Evolutionary conservation across 2,329 filamentous ascomycete species (phyloP).

Genomic region (Pseudocercospora cruenta): DNA sequence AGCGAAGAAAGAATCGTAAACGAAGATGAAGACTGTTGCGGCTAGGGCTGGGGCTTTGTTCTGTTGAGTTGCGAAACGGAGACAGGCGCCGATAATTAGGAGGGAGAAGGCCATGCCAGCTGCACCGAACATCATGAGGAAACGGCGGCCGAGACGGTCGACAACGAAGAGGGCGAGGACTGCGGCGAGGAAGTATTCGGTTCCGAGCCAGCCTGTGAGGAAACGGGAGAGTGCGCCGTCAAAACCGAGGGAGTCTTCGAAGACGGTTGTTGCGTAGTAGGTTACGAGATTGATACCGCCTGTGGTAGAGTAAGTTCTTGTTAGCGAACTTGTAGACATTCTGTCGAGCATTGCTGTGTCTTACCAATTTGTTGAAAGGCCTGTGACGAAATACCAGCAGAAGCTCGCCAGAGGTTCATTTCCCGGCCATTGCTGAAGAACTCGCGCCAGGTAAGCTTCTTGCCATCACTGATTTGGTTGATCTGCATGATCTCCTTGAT

Average conservation of each 20-base stretch:
- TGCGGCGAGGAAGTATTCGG: conserved; percentile 33
- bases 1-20: conserved; percentile 35
- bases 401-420: conserved; percentile 49
- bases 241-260: conserved; percentile 54
- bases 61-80: conserved; percentile 12
- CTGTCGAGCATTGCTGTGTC: too few relatives aligned
- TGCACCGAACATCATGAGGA: conserved; percentile 38
- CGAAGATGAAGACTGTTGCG: conserved; percentile 38
- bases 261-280: conserved; percentile 55
- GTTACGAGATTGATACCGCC: conserved; percentile 27
- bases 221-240: conserved; percentile 25
- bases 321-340: too few relatives aligned
- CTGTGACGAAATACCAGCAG: conserved; percentile 48
- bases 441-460: conserved; percentile 24
- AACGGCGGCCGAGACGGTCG: conserved; percentile 61
- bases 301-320: too few relatives aligned
- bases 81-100: conserved; percentile 28
- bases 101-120: conserved; percentile 33
- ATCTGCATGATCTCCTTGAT: conserved; percentile 38
- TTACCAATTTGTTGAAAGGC: conserved; percentile 46
- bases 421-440: conserved; percentile 44
- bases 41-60: conserved; percentile 30
- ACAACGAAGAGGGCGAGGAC: conserved; percentile 63
- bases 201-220: conserved; percentile 31
- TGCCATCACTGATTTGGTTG: conserved; percentile 20